Conservation (phyloP, 805 yeast species). For the Zygosaccharomyces lentus region DNA sequence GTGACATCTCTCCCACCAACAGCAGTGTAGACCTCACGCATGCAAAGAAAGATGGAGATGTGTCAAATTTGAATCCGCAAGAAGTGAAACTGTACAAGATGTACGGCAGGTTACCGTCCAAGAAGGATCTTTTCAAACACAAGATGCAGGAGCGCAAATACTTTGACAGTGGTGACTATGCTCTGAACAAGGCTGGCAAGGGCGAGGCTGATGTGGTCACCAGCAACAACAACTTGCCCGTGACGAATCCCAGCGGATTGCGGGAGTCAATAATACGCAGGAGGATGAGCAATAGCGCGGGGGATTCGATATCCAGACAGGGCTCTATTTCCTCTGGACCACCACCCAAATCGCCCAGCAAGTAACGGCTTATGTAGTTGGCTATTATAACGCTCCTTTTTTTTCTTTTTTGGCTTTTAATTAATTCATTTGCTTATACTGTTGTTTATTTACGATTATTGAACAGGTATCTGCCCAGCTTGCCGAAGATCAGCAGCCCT, state of each 20-base stretch:
- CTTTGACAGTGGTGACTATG: constrained; percentile 93
- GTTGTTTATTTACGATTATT: constrained; percentile 6
- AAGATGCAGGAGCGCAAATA: constrained; percentile 84
- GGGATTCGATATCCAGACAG: constrained; percentile 30
- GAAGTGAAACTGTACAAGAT: constrained; percentile 72
- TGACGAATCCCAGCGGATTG: constrained; percentile 36
- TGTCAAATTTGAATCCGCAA: constrained; percentile 63
- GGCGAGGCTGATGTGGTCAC: constrained; percentile 25
- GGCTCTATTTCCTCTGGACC: constrained; percentile 37
- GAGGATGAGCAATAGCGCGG: constrained; percentile 35
- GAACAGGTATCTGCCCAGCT: constrained; percentile 56
- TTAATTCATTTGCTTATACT: background rate
- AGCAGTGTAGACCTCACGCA: constrained; percentile 25
- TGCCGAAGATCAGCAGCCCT: constrained; percentile 63
- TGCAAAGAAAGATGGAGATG: constrained; percentile 39
- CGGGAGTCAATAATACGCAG: constrained; percentile 35
- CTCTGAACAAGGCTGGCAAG: constrained; percentile 68
- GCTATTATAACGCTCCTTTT: background rate
- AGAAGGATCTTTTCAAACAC: constrained; percentile 66
- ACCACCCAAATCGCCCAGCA: constrained; percentile 35
- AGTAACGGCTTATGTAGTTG: constrained; percentile 11
- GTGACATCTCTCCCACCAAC: constrained; percentile 28
- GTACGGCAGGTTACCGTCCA: constrained; percentile 84
- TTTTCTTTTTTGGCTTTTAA: background rate
- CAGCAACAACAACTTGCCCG: constrained; percentile 32